Percentiles rank a stretch among this genome's conserved stretches.
phyloP scores from a whole-genome alignment of 805 yeast genomes.

The Hanseniaspora clermontiae region DNA sequence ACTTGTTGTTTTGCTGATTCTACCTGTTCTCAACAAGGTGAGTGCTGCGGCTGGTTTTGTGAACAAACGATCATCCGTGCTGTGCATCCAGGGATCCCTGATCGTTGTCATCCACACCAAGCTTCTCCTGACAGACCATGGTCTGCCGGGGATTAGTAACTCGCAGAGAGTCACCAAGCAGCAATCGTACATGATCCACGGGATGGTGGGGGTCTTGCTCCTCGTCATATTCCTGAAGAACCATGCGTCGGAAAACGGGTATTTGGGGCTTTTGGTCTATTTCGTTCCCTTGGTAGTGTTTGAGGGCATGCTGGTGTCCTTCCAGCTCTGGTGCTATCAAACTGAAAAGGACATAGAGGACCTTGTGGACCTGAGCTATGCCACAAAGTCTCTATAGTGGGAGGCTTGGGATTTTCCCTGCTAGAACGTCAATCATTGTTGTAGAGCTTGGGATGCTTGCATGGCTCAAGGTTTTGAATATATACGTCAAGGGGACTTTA shows the following conservation, averaged over 20 bases:
- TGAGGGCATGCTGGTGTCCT: slow-evolving; percentile 1
- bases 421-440: slow-evolving; percentile 18
- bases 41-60: no score
- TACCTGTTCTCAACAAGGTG: background rate
- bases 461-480: slow-evolving; percentile 14
- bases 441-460: slow-evolving; percentile 19
- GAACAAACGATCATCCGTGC: slow-evolving; percentile 3
- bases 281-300: background rate
- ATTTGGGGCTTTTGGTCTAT: background rate
- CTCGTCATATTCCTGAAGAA: background rate
- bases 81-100: slow-evolving; percentile 4
- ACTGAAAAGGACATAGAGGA: slow-evolving; percentile 1
- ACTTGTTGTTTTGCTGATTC: background rate
- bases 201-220: background rate
- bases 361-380: background rate
- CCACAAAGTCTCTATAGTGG: background rate
- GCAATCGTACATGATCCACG: slow-evolving; percentile 7
- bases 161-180: slow-evolving; percentile 1
- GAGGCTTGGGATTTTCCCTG: background rate
- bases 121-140: background rate
- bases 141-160: slow-evolving; percentile 1
- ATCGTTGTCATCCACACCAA: slow-evolving; percentile 8
- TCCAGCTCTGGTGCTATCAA: slow-evolving; percentile 11
- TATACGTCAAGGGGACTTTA: slow-evolving; percentile 9
- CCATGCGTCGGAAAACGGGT: no score